Evolutionary conservation across 352 stramenopile genomes (phyloP), one percentile per base, ranked within the genome.

Genomic region (Globisporangium paddicum): DNA sequence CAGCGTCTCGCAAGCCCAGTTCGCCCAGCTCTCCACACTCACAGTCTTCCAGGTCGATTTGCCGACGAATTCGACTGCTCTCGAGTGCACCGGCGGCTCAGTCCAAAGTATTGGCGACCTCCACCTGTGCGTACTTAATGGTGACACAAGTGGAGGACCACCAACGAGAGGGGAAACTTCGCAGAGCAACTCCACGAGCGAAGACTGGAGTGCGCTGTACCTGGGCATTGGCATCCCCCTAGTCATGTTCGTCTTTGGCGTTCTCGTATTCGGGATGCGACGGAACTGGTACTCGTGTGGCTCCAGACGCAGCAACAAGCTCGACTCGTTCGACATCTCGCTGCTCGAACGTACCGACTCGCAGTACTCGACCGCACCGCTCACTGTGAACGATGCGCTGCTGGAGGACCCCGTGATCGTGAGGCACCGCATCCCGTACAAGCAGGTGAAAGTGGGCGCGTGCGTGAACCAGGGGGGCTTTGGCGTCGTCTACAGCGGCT

Each of bases 401-500:
- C 21, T 69, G 26, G 51, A 57, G 10, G 45, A 69, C 19, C 63
- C 63, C 6, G 46, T 64, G 41, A 58, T 69, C 47, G 48, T 65
- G 41, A 60, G 30, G 30, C 57, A 51, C 4, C 42, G 63, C 1
- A 55, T 69, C 26, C 35, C 61, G 4, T 53, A 48, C 21, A 59
- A 42, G 45, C 58, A 60, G 8, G 56, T 69, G n/a, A n/a, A 25
- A 5, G 25, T 62, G 3, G 45, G 13, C 2, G 21, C 51, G 14
- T 54, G 52, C 18, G 42, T 69, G 19, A 69, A 30, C 19, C 52
- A 62, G 26, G 67, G 67, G 5, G 64, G 59, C 14, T 71, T 62
- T 25, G 67, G 67, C 14, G 47, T 69, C 25, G 67, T 74, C 6
- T 72, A 67, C 49, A 59, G 64, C 10, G 67, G 63, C 10, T 37